A percentile compares a stretch with the other conserved stretches of the same genome.
These are phyloP conservation scores for Thuja plicata DNA, from an alignment of 83 land plant species.

Conservation along the genomic window DNA sequence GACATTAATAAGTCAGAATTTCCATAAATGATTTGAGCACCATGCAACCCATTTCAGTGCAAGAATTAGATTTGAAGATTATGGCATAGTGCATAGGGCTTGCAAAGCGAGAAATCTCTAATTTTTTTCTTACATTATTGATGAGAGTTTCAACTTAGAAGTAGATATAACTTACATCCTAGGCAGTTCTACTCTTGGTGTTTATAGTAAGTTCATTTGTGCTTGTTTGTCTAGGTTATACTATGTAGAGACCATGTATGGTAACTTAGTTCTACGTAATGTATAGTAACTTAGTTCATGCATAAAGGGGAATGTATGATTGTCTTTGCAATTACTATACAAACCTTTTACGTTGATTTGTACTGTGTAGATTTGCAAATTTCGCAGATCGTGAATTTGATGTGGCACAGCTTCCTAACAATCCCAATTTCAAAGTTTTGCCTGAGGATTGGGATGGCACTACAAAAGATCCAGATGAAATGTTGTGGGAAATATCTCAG, in stretches of 20 bases:
- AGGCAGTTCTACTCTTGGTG: background rate
- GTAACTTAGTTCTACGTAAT: background rate
- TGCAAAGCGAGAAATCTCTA: background rate
- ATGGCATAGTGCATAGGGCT: background rate
- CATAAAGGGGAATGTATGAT: background rate
- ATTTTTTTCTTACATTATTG: background rate
- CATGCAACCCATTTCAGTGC: background rate
- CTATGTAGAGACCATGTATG: background rate
- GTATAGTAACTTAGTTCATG: background rate
- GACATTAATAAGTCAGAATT: background rate
- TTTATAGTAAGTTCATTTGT: background rate
- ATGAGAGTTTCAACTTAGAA: no score
- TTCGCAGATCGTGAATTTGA: constrained; percentile 71
- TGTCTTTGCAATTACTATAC: background rate
- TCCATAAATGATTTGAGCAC: background rate
- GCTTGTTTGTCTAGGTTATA: background rate
- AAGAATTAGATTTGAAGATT: background rate
- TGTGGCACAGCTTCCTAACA: constrained; percentile 63
- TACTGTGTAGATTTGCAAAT: constrained; percentile 43
- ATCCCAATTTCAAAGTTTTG: constrained; percentile 81
- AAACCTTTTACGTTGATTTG: background rate
- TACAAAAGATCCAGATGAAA: constrained; percentile 64
- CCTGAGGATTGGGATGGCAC: constrained; percentile 87
- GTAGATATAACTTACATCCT: no score
- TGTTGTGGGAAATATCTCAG: constrained; percentile 72